Percentiles rank a stretch among this genome's conserved stretches.
Conservation (phyloP, 2,329 filamentous ascomycete genomes). For the Fusarium sp. region DNA sequence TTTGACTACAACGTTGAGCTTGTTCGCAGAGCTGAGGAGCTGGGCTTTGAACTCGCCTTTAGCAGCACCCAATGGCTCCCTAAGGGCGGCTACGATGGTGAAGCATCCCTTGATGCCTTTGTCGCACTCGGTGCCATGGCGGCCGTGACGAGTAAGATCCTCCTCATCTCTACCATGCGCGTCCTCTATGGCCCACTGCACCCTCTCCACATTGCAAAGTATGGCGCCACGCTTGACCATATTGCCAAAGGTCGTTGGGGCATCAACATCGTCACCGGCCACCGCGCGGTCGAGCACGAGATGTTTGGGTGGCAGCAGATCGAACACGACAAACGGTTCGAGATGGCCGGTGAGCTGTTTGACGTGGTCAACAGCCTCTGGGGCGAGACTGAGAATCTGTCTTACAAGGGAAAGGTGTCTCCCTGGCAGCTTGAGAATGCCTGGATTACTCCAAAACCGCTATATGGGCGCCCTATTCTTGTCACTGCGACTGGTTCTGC, state of each 20-base stretch:
- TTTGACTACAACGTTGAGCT: neutral
- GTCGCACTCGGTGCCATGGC: neutral
- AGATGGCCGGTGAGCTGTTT: neutral
- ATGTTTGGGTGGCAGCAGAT: neutral
- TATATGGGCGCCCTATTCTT: neutral
- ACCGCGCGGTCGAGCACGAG: neutral
- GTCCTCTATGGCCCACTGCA: neutral
- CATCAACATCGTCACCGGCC: neutral
- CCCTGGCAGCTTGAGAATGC: neutral
- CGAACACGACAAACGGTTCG: neutral
- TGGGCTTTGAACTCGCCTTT: neutral
- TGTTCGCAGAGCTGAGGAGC: neutral
- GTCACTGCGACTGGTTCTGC: neutral
- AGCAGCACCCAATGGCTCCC: neutral
- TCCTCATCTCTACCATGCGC: neutral
- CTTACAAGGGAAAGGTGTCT: neutral
- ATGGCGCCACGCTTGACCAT: neutral
- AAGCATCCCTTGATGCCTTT: neutral
- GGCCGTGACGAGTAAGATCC: neutral
- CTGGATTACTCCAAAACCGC: neutral
- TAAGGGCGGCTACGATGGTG: neutral
- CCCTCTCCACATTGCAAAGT: neutral
- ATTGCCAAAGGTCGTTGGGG: neutral
- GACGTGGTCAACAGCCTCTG: neutral
- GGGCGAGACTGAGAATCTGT: neutral